A percentile compares a stretch with the other conserved stretches of the same genome.
These are phyloP conservation scores for Schwanniomyces polymorphus DNA, from an alignment of 805 yeast genomes.

Conservation along the genomic window DNA sequence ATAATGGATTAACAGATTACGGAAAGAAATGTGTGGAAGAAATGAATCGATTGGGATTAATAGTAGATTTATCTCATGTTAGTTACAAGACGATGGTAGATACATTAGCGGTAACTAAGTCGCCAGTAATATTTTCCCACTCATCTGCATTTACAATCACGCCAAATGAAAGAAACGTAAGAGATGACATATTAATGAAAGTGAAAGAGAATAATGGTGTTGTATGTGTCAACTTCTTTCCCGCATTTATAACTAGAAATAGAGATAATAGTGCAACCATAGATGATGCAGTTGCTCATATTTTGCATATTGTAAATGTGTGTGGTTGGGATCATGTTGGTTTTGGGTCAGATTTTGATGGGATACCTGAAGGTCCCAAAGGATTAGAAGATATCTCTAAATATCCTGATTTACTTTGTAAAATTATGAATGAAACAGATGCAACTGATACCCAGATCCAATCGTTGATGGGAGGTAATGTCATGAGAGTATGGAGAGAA, in stretches of 20 bases:
- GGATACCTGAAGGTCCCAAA: conserved; percentile 46
- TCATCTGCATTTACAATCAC: conserved; percentile 43
- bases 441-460: conserved; percentile 47
- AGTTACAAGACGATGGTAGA: conserved; percentile 49
- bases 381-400: conserved; percentile 59
- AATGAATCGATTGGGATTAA: conserved; percentile 55
- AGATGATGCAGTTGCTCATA: conserved; percentile 49
- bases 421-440: conserved; percentile 24
- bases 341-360: conserved; percentile 54
- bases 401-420: conserved; percentile 46
- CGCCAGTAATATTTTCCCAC: conserved; percentile 53
- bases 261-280: conserved; percentile 31
- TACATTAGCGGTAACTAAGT: conserved; percentile 34
- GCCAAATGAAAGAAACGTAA: conserved; percentile 34
- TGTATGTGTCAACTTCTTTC: conserved; percentile 47
- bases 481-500: conserved; percentile 48
- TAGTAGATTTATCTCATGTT: conserved; percentile 52
- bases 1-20: conserved; percentile 41
- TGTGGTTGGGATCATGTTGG: conserved; percentile 56
- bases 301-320: conserved; percentile 38
- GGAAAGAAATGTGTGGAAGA: conserved; percentile 44
- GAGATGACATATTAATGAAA: conserved; percentile 25
- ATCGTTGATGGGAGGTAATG: conserved; percentile 46
- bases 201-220: conserved; percentile 48
- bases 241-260: conserved; percentile 30